Conservation (phyloP, 352 stramenopile species). For the Pythium phragmitis region DNA sequence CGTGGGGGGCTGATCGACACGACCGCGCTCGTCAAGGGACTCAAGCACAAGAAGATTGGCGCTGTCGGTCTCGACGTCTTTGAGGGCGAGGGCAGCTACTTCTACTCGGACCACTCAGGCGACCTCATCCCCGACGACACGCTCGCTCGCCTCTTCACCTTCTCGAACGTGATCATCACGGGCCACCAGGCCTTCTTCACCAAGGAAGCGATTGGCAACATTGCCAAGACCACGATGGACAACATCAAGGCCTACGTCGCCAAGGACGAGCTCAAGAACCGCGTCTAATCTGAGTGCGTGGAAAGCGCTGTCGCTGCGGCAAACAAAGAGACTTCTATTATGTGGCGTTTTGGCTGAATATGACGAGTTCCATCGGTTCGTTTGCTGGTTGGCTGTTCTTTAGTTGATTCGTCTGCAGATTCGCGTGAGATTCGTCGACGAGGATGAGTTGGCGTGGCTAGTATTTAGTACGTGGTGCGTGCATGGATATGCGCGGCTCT, state of each 20-base stretch:
- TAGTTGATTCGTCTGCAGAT: too few species aligned
- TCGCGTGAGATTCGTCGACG: too few species aligned
- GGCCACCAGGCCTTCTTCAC: constrained; percentile 84
- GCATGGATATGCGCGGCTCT: too few species aligned
- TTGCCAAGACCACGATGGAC: constrained; percentile 66
- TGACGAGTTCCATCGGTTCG: too few species aligned
- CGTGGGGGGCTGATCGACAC: constrained; percentile 88
- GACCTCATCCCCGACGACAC: constrained; percentile 65
- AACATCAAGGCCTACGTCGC: constrained; percentile 65
- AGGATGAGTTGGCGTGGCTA: too few species aligned
- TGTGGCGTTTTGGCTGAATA: too few species aligned
- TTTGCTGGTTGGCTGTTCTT: too few species aligned
- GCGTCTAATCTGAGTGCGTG: constrained; percentile 31
- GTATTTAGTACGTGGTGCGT: too few species aligned
- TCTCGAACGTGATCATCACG: constrained; percentile 82
- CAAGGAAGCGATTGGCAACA: constrained; percentile 70
- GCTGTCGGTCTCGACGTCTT: constrained; percentile 89
- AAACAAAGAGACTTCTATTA: too few species aligned
- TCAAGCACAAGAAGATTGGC: constrained; percentile 80
- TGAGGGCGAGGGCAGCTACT: constrained; percentile 73
- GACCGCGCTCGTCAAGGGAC: constrained; percentile 67
- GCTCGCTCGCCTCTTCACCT: constrained; percentile 76
- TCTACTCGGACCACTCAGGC: constrained; percentile 75
- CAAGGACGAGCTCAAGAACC: constrained; percentile 50
- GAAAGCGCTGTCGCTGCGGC: too few species aligned